A percentile compares a stretch with the other conserved stretches of the same genome.
phyloP scores from a whole-genome alignment of 148 eudicot species.

The Nyssa sinensis region DNA sequence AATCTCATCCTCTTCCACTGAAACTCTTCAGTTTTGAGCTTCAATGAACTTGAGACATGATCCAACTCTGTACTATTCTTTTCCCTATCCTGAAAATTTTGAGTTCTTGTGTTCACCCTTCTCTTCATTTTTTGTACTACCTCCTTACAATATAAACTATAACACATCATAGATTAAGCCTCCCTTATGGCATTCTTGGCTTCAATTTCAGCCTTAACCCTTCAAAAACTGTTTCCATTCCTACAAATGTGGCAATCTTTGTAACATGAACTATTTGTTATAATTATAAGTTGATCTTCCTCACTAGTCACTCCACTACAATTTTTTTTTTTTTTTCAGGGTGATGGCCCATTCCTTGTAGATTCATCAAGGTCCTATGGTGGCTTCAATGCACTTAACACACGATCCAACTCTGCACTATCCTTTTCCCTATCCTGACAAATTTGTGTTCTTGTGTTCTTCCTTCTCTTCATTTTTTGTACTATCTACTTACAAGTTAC shows the following conservation, averaged over 20 bases:
- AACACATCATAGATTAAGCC: not conserved
- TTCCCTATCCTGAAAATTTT: not conserved
- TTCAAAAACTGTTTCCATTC: not conserved
- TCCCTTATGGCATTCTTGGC: not conserved
- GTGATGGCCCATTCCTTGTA: too few species aligned
- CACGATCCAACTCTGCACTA: not conserved
- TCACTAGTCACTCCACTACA: not conserved
- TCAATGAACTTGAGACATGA: not conserved
- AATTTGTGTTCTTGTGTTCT: too few species aligned
- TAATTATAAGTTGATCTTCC: not conserved
- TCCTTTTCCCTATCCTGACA: not conserved
- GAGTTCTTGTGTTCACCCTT: too few species aligned
- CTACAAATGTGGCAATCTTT: too few species aligned
- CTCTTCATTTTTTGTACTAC: not conserved
- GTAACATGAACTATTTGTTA: not conserved
- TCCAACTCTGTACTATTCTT: not conserved
- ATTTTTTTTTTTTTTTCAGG: too few species aligned
- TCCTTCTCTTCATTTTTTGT: not conserved
- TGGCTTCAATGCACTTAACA: not conserved
- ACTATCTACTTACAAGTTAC: not conserved
- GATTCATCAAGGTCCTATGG: not conserved
- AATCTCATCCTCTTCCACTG: not conserved
- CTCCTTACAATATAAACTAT: not conserved
- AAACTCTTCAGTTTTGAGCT: not conserved
- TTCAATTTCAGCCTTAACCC: not conserved